phyloP scores from a whole-genome alignment of 148 eudicot genomes.

The Camellia sinensis region DNA sequence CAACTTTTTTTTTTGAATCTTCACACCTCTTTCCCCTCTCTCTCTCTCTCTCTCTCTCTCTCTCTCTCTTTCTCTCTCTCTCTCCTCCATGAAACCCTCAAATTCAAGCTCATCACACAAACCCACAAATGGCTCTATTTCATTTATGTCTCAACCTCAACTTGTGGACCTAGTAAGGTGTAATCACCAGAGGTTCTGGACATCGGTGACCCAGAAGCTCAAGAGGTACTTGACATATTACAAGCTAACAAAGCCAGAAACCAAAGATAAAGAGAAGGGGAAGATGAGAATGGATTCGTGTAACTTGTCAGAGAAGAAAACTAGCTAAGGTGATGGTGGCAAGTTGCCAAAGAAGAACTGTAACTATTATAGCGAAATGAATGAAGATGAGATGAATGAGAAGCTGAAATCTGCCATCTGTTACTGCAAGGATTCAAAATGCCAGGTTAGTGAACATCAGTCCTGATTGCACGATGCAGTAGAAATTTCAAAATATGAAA shows the following conservation, averaged over 20 bases:
- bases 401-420: slow-evolving; percentile 23
- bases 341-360: neutral
- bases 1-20: neutral
- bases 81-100: too few species aligned
- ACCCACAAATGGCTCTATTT: too few species aligned
- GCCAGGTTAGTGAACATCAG: too few species aligned
- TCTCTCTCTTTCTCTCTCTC: too few species aligned
- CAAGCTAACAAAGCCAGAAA: neutral
- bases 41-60: too few species aligned
- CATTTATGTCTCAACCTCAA: neutral
- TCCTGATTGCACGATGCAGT: too few species aligned
- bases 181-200: slow-evolving; percentile 21
- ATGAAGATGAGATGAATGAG: slow-evolving; percentile 24
- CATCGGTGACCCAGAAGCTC: slow-evolving; percentile 2
- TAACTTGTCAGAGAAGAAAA: too few species aligned
- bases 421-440: slow-evolving; percentile 20
- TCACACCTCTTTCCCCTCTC: too few species aligned
- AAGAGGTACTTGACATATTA: slow-evolving; percentile 15
- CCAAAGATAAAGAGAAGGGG: too few species aligned
- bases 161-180: slow-evolving; percentile 18
- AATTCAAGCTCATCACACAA: too few species aligned
- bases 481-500: too few species aligned
- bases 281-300: too few species aligned
- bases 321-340: neutral
- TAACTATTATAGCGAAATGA: slow-evolving; percentile 22